Evolutionary conservation across 768 basidiomycete species (phyloP), one percentile per base, ranked within the genome.

Genomic region (Mycena polygramma): DNA sequence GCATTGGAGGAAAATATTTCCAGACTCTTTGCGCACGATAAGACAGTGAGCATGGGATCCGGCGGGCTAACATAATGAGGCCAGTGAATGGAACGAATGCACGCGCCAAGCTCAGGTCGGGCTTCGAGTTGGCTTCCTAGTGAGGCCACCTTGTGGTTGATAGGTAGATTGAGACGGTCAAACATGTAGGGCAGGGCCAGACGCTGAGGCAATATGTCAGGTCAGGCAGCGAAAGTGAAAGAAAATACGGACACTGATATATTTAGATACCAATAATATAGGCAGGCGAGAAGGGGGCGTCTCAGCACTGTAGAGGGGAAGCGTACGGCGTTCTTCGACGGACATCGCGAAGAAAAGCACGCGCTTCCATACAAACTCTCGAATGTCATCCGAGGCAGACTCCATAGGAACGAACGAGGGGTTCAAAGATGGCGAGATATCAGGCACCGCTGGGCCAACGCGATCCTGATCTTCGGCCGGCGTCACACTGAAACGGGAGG

Each of bases 401-500:
- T 26, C 26, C 63, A 64, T 64, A 11, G 63, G 52, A 35, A 54
- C 35, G 19, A 64, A 64, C 30, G 9, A 43, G 41, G 63, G 53
- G 43, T 64, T 64, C 41, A 64, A 46, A 5, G 53, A 64, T 10
- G 63, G 63, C 30, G 63, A 22, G 17, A 64, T 46, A 4, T 64
- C 63, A 10, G 53, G 43, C 26, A 8, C 30, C 30, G 30, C 20
- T 30, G 13, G 8, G 8, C 3, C 20, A 17, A 14, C 8, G 20
- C 46, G 13, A 17, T 19, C 20, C 19, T 48, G 13, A n/a, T 48
- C 46, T 17, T 48, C 46, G 15, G 46, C 4, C 41, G 46, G 19
- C 8, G 2, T 19, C 20, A 20, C 8, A 20, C 41, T 41, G 46
- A 15, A 17, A 48, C 8, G 7, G 46, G 8, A 20, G 20, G 7